phyloP scores from a whole-genome alignment of 345 rosid species.

The Laguncularia racemosa region DNA sequence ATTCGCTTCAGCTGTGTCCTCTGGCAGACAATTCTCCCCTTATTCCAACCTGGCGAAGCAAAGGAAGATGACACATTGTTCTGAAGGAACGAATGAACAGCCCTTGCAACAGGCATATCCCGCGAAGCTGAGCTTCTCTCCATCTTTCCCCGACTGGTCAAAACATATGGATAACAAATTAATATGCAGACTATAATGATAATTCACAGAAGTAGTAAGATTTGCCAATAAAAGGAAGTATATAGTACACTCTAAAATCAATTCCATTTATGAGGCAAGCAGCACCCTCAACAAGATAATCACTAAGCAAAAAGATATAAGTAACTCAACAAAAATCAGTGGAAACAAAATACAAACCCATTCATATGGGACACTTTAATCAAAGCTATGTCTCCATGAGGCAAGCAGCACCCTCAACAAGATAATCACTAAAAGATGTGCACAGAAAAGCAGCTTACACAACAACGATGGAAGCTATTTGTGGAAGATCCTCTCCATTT shows the following conservation, averaged over 20 bases:
- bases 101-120: slow-evolving; percentile 55
- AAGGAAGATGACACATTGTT: slow-evolving; percentile 58
- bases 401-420: neutral
- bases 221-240: no score
- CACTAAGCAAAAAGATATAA: neutral
- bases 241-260: no score
- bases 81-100: slow-evolving; percentile 56
- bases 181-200: neutral
- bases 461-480: slow-evolving; percentile 66
- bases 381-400: neutral
- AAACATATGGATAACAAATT: slow-evolving; percentile 4
- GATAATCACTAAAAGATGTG: neutral
- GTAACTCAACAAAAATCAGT: neutral
- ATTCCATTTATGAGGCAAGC: no score
- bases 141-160: slow-evolving; percentile 58
- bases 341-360: neutral
- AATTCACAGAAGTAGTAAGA: neutral
- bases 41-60: slow-evolving; percentile 71
- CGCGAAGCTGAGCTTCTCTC: slow-evolving; percentile 55
- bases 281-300: no score
- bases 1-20: slow-evolving; percentile 69
- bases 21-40: slow-evolving; percentile 85
- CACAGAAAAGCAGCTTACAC: slow-evolving; percentile 48
- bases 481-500: slow-evolving; percentile 70
- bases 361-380: neutral